phyloP scores from a whole-genome alignment of 192 early-diverging fungal species.

The Martensiomyces pterosporus region DNA sequence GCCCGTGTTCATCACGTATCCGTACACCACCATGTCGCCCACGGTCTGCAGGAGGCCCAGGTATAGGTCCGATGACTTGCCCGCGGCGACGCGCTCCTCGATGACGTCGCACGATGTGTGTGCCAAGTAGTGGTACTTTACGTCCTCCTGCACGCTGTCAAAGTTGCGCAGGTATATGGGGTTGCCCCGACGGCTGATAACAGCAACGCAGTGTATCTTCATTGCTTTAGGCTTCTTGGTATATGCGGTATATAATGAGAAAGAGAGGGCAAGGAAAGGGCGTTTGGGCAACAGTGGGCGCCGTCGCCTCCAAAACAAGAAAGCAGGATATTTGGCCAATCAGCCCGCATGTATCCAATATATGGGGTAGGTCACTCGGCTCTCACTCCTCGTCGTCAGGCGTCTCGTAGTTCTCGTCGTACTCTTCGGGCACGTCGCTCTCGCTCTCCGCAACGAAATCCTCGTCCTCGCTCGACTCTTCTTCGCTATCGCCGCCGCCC shows the following conservation, averaged over 20 bases:
- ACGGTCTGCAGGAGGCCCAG: slow-evolving; percentile 83
- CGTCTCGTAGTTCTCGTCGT: slow-evolving; percentile 61
- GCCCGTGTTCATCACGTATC: slow-evolving; percentile 85
- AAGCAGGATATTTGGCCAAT: background rate
- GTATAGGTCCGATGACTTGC: slow-evolving; percentile 73
- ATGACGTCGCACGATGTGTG: slow-evolving; percentile 89
- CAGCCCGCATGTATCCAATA: too few relatives aligned
- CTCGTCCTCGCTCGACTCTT: slow-evolving; percentile 80
- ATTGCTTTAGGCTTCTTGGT: slow-evolving; percentile 6
- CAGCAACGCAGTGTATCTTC: slow-evolving; percentile 28
- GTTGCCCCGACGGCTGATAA: slow-evolving; percentile 66
- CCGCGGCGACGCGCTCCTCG: slow-evolving; percentile 51
- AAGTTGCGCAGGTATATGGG: slow-evolving; percentile 82
- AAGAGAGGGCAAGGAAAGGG: background rate
- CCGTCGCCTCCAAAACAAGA: background rate
- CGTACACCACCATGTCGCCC: slow-evolving; percentile 88
- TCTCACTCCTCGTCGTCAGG: slow-evolving; percentile 17
- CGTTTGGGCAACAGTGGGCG: background rate
- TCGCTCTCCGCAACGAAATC: slow-evolving; percentile 79
- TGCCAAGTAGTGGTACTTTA: slow-evolving; percentile 89
- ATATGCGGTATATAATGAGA: too few relatives aligned
- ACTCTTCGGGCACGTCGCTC: slow-evolving; percentile 76
- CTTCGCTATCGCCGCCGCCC: slow-evolving; percentile 49
- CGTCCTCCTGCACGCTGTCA: slow-evolving; percentile 65
- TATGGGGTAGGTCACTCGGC: too few relatives aligned